These are phyloP conservation scores for Salix dunnii DNA, from an alignment of 345 rosid species.

Conservation along the genomic window DNA sequence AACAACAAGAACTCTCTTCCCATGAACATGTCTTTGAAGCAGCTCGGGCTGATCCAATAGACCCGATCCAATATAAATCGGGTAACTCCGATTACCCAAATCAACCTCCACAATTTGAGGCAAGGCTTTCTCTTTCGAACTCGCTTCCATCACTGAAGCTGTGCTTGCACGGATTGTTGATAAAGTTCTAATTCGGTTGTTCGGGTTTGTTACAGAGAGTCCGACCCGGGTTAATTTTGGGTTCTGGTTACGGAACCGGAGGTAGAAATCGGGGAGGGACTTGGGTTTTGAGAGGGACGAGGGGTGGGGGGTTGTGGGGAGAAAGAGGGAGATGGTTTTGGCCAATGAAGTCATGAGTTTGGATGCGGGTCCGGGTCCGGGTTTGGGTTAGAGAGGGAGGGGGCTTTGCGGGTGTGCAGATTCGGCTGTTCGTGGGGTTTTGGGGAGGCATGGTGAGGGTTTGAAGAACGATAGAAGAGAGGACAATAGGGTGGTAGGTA, in stretches of 20 bases:
- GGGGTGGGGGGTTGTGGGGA: slow-evolving; percentile 23
- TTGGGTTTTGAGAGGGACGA: slow-evolving; percentile 14
- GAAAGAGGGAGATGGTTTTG: slow-evolving; percentile 45
- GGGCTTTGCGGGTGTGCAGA: background rate
- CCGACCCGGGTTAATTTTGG: slow-evolving; percentile 29
- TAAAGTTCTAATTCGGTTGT: slow-evolving; percentile 1
- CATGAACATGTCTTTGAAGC: slow-evolving; percentile 93
- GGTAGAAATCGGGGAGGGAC: slow-evolving; percentile 10
- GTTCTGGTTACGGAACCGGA: slow-evolving; percentile 29
- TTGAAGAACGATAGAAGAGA: slow-evolving; percentile 13
- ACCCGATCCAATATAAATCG: slow-evolving; percentile 89
- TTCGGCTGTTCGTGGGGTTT: slow-evolving; percentile 22
- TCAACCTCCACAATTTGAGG: slow-evolving; percentile 82
- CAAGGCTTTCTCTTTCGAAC: slow-evolving; percentile 20
- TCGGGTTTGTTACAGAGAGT: slow-evolving; percentile 18
- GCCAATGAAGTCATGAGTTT: slow-evolving; percentile 52
- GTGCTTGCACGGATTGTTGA: slow-evolving; percentile 42
- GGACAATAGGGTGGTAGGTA: slow-evolving; percentile 3
- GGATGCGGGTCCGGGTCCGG: slow-evolving; percentile 11
- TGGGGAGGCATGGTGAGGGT: slow-evolving; percentile 12
- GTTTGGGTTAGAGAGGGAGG: slow-evolving; percentile 3
- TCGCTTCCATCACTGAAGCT: slow-evolving; percentile 54
- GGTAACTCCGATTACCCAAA: slow-evolving; percentile 89
- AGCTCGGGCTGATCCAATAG: slow-evolving; percentile 74
- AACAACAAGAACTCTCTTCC: slow-evolving; percentile 91